phyloP scores from a whole-genome alignment of 805 yeast species.

The Zygotorulaspora chibaensis region DNA sequence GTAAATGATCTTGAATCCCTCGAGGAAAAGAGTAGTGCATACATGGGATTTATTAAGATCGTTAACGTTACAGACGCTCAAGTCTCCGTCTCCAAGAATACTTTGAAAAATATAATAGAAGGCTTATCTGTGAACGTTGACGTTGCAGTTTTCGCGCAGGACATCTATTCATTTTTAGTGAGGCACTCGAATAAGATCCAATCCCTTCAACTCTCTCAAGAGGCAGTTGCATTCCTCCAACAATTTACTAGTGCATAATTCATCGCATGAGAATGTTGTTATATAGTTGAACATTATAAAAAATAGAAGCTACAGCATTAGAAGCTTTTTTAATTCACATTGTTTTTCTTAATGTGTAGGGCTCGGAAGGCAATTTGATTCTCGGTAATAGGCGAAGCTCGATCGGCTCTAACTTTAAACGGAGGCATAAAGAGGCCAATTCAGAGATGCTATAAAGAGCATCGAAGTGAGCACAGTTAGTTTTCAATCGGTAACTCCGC shows the following conservation, averaged over 20 bases:
- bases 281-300: too few species aligned
- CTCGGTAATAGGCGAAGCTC: too few species aligned
- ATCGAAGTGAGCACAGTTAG: too few species aligned
- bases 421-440: too few species aligned
- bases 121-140: conserved; percentile 32
- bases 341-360: too few species aligned
- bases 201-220: conserved; percentile 18
- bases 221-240: conserved; percentile 27
- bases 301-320: too few species aligned
- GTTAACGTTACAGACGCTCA: conserved; percentile 36
- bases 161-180: conserved; percentile 27
- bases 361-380: too few species aligned
- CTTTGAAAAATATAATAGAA: conserved; percentile 24
- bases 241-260: conserved; percentile 18
- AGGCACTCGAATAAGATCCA: conserved; percentile 22
- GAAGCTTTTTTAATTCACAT: too few species aligned
- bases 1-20: conserved; percentile 68
- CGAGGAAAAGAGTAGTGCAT: conserved; percentile 84
- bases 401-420: too few species aligned
- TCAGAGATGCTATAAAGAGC: too few species aligned
- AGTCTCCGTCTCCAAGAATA: conserved; percentile 19
- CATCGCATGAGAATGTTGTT: not conserved
- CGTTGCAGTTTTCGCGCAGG: conserved; percentile 27
- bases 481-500: too few species aligned
- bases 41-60: conserved; percentile 74